A percentile compares a stretch with the other conserved stretches of the same genome.
phyloP scores from a whole-genome alignment of 345 rosid genomes.

The Acer yangbiense region DNA sequence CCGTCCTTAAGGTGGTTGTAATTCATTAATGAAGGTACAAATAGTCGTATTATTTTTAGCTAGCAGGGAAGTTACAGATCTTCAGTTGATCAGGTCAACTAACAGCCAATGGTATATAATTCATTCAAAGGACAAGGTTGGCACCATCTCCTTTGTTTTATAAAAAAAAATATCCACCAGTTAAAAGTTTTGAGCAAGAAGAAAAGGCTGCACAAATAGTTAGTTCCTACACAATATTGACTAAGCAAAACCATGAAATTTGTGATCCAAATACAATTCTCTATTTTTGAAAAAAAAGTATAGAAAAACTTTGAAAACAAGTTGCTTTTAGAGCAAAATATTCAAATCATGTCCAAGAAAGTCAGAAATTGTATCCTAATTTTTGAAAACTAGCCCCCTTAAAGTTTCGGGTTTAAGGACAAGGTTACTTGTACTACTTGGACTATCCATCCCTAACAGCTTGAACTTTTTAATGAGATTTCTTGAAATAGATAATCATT shows the following conservation, averaged over 20 bases:
- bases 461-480: not conserved
- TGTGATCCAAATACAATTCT: not conserved
- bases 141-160: not conserved
- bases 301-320: not conserved
- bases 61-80: not conserved
- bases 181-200: not conserved
- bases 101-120: not conserved
- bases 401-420: not conserved
- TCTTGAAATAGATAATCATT: not conserved
- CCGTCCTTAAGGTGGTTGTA: not conserved
- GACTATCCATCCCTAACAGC: not conserved
- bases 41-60: not conserved
- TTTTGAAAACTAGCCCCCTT: not conserved
- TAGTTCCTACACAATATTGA: not conserved
- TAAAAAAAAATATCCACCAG: not conserved
- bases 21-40: not conserved
- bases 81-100: not conserved
- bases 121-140: not conserved
- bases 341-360: not conserved
- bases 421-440: not conserved
- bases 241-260: not conserved
- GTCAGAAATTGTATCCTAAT: not conserved
- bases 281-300: not conserved
- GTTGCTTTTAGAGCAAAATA: not conserved
- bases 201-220: not conserved